phyloP scores from a whole-genome alignment of 139 green algal genomes.

The Diplosphaera chodatii region DNA sequence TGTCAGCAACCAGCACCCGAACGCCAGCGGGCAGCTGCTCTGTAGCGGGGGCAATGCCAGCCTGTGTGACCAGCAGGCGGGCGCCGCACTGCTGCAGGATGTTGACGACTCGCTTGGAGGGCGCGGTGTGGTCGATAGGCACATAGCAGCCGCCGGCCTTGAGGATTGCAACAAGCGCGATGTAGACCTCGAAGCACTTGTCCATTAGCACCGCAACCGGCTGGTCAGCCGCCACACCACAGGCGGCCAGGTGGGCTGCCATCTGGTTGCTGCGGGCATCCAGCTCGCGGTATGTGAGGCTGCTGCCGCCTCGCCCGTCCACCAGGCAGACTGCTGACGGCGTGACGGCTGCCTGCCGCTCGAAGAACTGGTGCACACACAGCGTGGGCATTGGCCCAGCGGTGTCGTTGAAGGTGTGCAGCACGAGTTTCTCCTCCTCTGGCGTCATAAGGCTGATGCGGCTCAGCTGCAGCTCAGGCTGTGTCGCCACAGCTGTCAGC shows the following conservation, averaged over 20 bases:
- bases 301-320: background rate
- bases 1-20: background rate
- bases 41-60: background rate
- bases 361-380: constrained; percentile 20
- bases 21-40: background rate
- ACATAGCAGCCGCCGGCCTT: constrained; percentile 37
- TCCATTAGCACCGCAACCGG: constrained; percentile 39
- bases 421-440: background rate
- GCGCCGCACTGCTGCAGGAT: constrained; percentile 26
- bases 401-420: constrained; percentile 4
- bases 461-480: background rate
- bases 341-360: constrained; percentile 6
- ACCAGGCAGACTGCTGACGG: constrained; percentile 18
- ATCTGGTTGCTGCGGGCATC: constrained; percentile 25
- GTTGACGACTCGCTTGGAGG: constrained; percentile 26
- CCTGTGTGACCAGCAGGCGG: background rate
- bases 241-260: constrained; percentile 12
- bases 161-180: constrained; percentile 14
- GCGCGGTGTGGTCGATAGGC: constrained; percentile 40
- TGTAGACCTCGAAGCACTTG: constrained; percentile 30
- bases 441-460: background rate
- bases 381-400: background rate
- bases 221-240: constrained; percentile 9
- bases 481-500: background rate
- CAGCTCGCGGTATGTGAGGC: constrained; percentile 16